Evolutionary conservation across 768 basidiomycete genomes (phyloP), one percentile per base, ranked within the genome.

Genomic region (Lactifluus piperatus): DNA sequence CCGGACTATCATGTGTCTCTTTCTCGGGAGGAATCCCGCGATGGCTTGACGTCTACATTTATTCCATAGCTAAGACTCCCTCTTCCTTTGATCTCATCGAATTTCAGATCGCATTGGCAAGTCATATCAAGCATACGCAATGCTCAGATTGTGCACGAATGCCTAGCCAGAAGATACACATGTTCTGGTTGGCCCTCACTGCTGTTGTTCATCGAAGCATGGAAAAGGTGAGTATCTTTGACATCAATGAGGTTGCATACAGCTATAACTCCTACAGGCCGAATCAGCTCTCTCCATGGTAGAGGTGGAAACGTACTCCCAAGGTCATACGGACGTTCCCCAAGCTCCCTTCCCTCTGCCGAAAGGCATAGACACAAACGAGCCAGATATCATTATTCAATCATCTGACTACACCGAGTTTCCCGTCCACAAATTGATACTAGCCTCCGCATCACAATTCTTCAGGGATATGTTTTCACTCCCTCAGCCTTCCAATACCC

Each of bases 401-500:
- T 61, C 60, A 0, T 61, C 44, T 10, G 56, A 57, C 14, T 29
- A 26, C 32, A 16, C 36, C 11, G 30, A 56, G n/a, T 64, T 58
- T 47, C 60, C 43, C n/a, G 47, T 58, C 16, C 56, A 64, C 47
- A 58, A 64, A 22, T 26, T 27, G 3, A 49, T 32, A n/a, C 9
- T 64, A 20, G 20, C 39, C 26, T 24, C 32, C 5, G 45, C 62
- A 2, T 64, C 63, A 1, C 52, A 34, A 10, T 44, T 64, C 29
- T 64, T 64, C 24, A 9, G 11, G 8, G 62, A 52, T 56, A 45
- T 64, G 62, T 55, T 64, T 56, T 58, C 62, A 2, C 62, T 64
- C 32, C 56, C 63, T 14, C 50, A 50, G 11, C 44, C 54, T 20
- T 11, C 6, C 9, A 34, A 34, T 11, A 56, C 37, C 7, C 22